Percentiles rank a stretch among this genome's conserved stretches.
Evolutionary conservation across 108 stramenopile genomes (phyloP).

Genomic region (Poteriospumella lacustris): DNA sequence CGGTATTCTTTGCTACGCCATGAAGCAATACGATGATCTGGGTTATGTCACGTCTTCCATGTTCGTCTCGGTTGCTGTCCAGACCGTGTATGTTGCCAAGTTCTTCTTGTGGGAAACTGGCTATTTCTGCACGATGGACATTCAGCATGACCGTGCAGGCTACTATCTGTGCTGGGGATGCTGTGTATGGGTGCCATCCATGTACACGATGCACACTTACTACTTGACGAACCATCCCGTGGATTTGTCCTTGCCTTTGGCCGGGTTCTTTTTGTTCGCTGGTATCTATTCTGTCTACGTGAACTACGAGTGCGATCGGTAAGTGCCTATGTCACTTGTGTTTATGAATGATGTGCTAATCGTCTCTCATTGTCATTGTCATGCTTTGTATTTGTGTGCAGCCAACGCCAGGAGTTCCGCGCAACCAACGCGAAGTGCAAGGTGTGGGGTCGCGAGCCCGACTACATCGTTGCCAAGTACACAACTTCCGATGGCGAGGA

Average conservation of each 20-base stretch:
- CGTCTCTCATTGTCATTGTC: too few relatives aligned
- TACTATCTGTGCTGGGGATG: constrained; percentile 98
- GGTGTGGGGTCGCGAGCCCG: constrained; percentile 79
- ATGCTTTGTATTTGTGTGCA: background rate
- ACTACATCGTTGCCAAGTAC: constrained; percentile 82
- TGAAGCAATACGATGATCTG: constrained; percentile 50
- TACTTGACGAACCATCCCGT: constrained; percentile 73
- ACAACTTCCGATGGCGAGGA: constrained; percentile 61
- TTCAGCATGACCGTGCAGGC: constrained; percentile 79
- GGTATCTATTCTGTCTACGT: constrained; percentile 67
- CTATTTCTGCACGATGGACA: constrained; percentile 98
- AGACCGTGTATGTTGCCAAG: constrained; percentile 87
- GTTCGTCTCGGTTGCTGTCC: constrained; percentile 64
- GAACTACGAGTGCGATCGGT: constrained; percentile 92
- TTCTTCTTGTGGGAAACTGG: constrained; percentile 99
- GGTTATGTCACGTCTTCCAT: constrained; percentile 55
- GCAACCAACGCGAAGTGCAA: constrained; percentile 65
- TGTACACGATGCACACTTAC: constrained; percentile 80
- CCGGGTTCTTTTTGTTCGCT: constrained; percentile 59
- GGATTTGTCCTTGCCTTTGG: constrained; percentile 57
- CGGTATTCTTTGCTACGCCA: constrained; percentile 65
- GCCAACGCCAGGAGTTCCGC: constrained; percentile 85
- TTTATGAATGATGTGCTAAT: too few relatives aligned
- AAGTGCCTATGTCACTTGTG: too few relatives aligned
- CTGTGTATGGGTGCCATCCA: constrained; percentile 91